Conservation (phyloP, 1,139 yeast genomes). For the Suhomyces panamericanus region DNA sequence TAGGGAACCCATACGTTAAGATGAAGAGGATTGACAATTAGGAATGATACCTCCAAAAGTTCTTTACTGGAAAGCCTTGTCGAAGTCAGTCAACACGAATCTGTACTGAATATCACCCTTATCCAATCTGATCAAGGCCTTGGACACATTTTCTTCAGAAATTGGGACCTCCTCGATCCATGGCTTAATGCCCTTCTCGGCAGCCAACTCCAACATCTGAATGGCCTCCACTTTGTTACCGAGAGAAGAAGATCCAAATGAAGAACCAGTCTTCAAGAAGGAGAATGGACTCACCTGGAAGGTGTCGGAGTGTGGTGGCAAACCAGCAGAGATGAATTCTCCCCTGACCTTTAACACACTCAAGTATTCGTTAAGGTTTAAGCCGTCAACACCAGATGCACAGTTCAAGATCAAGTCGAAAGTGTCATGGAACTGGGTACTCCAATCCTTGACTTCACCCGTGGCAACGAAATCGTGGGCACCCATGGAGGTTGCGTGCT, state of each 20-base stretch:
- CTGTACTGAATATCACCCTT: slow-evolving; percentile 63
- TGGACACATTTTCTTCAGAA: slow-evolving; percentile 49
- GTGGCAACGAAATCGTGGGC: slow-evolving; percentile 56
- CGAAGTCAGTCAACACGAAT: slow-evolving; percentile 58
- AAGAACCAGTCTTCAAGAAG: slow-evolving; percentile 46
- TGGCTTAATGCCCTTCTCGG: slow-evolving; percentile 50
- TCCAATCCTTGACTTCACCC: slow-evolving; percentile 42
- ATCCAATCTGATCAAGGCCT: slow-evolving; percentile 52
- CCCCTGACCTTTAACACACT: slow-evolving; percentile 26
- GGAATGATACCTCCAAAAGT: not conserved
- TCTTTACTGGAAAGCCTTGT: slow-evolving; percentile 35
- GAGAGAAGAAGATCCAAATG: slow-evolving; percentile 43
- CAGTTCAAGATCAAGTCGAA: slow-evolving; percentile 51
- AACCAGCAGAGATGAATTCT: slow-evolving; percentile 27
- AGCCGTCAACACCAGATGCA: slow-evolving; percentile 43
- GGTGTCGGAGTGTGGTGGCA: slow-evolving; percentile 29
- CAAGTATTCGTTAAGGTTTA: slow-evolving; percentile 24
- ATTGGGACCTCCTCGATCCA: slow-evolving; percentile 62
- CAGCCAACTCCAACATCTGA: slow-evolving; percentile 55
- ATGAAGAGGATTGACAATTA: not conserved
- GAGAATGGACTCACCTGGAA: slow-evolving; percentile 43
- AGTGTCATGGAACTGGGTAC: slow-evolving; percentile 27
- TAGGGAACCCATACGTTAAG: not conserved
- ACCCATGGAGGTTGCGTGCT: slow-evolving; percentile 53
- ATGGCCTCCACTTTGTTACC: slow-evolving; percentile 57